These are phyloP conservation scores for Alternaria incomplexa DNA, from an alignment of 2,329 filamentous ascomycete species.

Conservation along the genomic window DNA sequence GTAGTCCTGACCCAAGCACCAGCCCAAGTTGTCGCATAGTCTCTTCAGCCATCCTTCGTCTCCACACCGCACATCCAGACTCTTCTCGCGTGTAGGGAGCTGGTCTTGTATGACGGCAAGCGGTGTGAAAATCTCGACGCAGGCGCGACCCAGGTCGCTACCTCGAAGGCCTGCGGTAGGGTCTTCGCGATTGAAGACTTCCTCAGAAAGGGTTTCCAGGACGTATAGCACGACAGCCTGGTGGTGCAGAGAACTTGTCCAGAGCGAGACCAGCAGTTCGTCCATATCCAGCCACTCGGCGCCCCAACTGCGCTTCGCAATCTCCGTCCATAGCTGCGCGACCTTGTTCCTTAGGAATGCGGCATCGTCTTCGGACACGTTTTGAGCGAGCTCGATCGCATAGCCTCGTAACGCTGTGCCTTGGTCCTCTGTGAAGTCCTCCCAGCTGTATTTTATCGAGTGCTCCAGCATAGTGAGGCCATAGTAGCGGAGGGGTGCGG, in stretches of 20 bases:
- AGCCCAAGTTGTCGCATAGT: conserved; percentile 73
- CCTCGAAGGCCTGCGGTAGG: conserved; percentile 82
- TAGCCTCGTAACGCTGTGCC: conserved; percentile 73
- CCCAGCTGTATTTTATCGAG: conserved; percentile 84
- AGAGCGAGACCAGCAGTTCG: conserved; percentile 77
- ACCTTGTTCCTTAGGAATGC: conserved; percentile 90
- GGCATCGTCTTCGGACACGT: conserved; percentile 74
- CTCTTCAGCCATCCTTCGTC: conserved; percentile 87
- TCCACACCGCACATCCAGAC: conserved; percentile 73
- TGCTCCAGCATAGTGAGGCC: conserved; percentile 91
- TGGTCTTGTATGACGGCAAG: conserved; percentile 74
- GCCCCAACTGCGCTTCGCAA: conserved; percentile 93
- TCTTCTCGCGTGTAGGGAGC: conserved; percentile 74
- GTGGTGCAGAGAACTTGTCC: conserved; percentile 68
- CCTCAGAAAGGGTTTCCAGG: conserved; percentile 90
- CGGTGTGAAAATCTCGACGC: conserved; percentile 93
- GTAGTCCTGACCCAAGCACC: conserved; percentile 71
- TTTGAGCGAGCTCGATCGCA: conserved; percentile 78
- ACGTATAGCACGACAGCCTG: conserved; percentile 89
- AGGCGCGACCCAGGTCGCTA: conserved; percentile 82
- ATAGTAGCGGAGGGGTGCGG: conserved; percentile 87
- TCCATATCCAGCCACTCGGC: conserved; percentile 96
- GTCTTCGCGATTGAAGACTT: conserved; percentile 92
- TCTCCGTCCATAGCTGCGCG: conserved; percentile 90
- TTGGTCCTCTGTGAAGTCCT: conserved; percentile 73